These are phyloP conservation scores for Ogataea henricii DNA, from an alignment of 805 yeast genomes.

Conservation along the genomic window DNA sequence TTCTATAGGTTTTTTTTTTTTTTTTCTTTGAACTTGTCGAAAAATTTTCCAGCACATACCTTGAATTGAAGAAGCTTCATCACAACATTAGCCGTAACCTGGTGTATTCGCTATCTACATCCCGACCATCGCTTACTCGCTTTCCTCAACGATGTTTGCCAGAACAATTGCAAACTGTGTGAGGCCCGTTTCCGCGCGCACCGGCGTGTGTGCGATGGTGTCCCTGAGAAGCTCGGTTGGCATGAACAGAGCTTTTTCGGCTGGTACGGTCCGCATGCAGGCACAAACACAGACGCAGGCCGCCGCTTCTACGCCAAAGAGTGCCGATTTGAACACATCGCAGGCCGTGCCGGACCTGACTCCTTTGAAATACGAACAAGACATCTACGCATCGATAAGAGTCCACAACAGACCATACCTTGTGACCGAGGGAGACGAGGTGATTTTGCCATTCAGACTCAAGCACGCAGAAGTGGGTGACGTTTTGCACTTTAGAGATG, in stretches of 20 bases:
- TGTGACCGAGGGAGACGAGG: constrained; percentile 87
- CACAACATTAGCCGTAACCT: too few species aligned
- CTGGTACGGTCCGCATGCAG: background rate
- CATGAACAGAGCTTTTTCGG: background rate
- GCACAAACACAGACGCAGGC: background rate
- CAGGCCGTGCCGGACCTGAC: constrained; percentile 44
- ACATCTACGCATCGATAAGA: constrained; percentile 78
- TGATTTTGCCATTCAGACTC: constrained; percentile 76
- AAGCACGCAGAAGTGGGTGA: constrained; percentile 84
- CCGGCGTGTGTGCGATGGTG: background rate
- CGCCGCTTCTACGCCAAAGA: background rate
- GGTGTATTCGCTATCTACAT: background rate
- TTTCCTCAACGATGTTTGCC: background rate
- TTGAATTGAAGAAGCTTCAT: background rate
- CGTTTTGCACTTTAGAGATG: constrained; percentile 68
- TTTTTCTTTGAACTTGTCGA: constrained; percentile 1
- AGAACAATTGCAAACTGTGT: constrained; percentile 1
- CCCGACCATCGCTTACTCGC: background rate
- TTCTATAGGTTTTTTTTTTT: background rate
- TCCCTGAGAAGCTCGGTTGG: constrained; percentile 1
- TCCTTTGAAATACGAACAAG: constrained; percentile 65
- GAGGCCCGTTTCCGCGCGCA: constrained; percentile 1
- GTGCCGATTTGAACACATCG: constrained; percentile 1
- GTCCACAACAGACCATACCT: constrained; percentile 84
- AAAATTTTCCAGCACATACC: constrained; percentile 7